Conservation (phyloP, 1,139 yeast species). For the Pichia inconspicua region DNA sequence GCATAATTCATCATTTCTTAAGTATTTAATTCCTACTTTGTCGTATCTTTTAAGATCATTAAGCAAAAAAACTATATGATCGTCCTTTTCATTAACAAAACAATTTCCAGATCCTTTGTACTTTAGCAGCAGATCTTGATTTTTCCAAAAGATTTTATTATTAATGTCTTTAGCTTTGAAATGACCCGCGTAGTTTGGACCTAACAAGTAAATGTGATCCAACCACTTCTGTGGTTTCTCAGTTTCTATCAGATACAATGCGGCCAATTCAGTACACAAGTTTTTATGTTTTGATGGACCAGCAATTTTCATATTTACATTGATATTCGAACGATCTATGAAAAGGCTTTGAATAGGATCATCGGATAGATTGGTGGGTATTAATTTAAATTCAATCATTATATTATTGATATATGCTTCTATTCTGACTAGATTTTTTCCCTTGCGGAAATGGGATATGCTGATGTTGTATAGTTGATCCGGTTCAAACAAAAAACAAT, state of each 20-base stretch:
- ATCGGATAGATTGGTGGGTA: conserved; percentile 17
- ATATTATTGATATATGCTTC: conserved; percentile 31
- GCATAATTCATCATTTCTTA: not conserved
- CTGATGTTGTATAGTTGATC: conserved; percentile 23
- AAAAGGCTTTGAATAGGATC: not conserved
- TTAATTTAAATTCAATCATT: conserved; percentile 26
- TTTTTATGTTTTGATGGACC: conserved; percentile 12
- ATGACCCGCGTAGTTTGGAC: conserved; percentile 33
- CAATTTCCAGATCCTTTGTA: not conserved
- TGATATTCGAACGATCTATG: not conserved
- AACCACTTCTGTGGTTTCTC: conserved; percentile 31
- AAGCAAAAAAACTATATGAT: not conserved
- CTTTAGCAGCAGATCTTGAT: not conserved
- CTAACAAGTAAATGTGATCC: conserved; percentile 30
- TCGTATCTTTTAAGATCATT: not conserved
- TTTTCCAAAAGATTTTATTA: conserved; percentile 27
- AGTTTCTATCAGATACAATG: conserved; percentile 23
- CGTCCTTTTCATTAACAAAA: not conserved
- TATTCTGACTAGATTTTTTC: conserved; percentile 20
- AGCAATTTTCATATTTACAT: conserved; percentile 6
- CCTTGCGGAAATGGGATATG: conserved; percentile 20
- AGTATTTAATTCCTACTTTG: not conserved
- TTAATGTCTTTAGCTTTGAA: conserved; percentile 31
- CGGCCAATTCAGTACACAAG: conserved; percentile 10
- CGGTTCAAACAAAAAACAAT: conserved; percentile 23